Evolutionary conservation across 495 filamentous ascomycete species (phyloP), one percentile per base, ranked within the genome.

Genomic region (Talaromyces wortmannii): DNA sequence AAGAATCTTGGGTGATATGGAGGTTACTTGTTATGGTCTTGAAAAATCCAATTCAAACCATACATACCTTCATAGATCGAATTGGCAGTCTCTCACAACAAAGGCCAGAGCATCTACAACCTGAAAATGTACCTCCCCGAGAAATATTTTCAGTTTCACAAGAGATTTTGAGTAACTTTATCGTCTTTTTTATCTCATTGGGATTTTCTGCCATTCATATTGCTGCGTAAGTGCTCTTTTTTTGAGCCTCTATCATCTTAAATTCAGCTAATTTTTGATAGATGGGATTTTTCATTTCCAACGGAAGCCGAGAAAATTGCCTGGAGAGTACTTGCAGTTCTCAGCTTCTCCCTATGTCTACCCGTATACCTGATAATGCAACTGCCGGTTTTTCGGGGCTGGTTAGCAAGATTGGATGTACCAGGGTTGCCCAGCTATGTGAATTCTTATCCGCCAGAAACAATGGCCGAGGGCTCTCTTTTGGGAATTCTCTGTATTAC

Each of bases 311-410:
- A 60, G 40, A 45, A 53, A 31, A 45, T 51, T 5, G 45, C 30
- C 13, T 60, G 55, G 55, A 40, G 55, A 29, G 55, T 60, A 7
- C 45, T 60, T 31, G 56, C 58, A 6, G 30, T 57, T 0, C 31
- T 40, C 15, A 31, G 46, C 23, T 50, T 56, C 16, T 8, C 16
- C 7, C n/a, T 52, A 29, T 0, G 23, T 5, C 36, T 40, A 17
- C 47, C 45, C 15, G n/a, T 46, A 10, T 51, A 40, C 45, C 52
- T 59, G 16, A 15, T 53, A 1, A 40, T 40, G 36, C 36, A 40
- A 5, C 1, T 40, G 36, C 36, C 36, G 5, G 2, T 40, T 13
- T 13, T 40, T 8, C 2, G 36, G 36, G 36, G 36, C 8, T 40
- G 36, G 36, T 13, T 40, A 13, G 36, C 36, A 40, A 40, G 36